A percentile compares a stretch with the other conserved stretches of the same genome.
phyloP scores from a whole-genome alignment of 73 alveolate genomes.

The Effrenium voratum region DNA sequence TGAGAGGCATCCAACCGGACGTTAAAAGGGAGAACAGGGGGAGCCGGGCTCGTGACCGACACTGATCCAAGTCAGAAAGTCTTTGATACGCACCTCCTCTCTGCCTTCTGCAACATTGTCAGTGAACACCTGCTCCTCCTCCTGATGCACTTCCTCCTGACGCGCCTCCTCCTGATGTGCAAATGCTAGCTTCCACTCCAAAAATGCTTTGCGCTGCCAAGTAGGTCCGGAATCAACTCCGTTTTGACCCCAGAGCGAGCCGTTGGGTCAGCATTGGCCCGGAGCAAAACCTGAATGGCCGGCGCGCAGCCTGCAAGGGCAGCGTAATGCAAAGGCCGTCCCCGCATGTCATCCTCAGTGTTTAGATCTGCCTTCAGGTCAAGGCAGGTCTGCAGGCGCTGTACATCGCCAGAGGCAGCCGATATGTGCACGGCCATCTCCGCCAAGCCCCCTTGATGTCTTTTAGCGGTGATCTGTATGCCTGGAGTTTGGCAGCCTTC shows the following conservation, averaged over 20 bases:
- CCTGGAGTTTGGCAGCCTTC: slow-evolving; percentile 50
- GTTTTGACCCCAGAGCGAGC: slow-evolving; percentile 31
- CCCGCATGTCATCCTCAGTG: slow-evolving; percentile 54
- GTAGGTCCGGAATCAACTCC: too few relatives aligned
- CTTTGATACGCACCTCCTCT: too few relatives aligned
- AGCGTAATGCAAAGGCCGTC: slow-evolving; percentile 38
- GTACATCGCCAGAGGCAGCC: slow-evolving; percentile 12
- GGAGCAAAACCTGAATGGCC: slow-evolving; percentile 41
- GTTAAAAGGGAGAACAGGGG: too few relatives aligned
- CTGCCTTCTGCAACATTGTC: too few relatives aligned
- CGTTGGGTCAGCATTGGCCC: slow-evolving; percentile 56
- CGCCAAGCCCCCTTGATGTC: slow-evolving; percentile 57
- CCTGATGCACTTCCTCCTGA: too few relatives aligned
- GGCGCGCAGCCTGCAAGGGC: slow-evolving; percentile 39
- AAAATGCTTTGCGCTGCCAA: too few relatives aligned
- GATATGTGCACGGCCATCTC: slow-evolving; percentile 64
- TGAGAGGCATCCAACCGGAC: too few relatives aligned
- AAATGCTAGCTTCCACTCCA: too few relatives aligned
- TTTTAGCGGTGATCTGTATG: slow-evolving; percentile 45
- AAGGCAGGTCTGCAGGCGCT: slow-evolving; percentile 31
- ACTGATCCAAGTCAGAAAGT: too few relatives aligned
- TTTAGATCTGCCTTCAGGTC: slow-evolving; percentile 52
- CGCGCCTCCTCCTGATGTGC: too few relatives aligned
- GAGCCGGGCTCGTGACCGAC: too few relatives aligned
- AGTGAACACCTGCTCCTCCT: too few relatives aligned